These are phyloP conservation scores for Perkinsus olseni DNA, from an alignment of 169 alveolate species.

Conservation along the genomic window DNA sequence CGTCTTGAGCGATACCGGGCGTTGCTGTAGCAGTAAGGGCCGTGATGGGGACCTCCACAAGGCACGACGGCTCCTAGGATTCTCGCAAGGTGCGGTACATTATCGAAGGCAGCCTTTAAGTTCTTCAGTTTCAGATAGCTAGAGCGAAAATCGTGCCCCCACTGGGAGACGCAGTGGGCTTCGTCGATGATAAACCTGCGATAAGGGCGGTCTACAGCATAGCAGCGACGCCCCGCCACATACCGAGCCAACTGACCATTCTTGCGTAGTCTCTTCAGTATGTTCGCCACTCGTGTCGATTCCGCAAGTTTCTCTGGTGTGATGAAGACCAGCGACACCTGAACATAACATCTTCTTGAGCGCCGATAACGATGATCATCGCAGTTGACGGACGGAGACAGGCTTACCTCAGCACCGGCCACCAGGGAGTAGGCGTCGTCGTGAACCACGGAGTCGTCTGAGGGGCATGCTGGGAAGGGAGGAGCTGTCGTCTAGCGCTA, in stretches of 20 bases:
- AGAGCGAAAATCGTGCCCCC: slow-evolving; percentile 99
- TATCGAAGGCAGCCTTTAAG: not conserved
- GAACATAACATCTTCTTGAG: too few species aligned
- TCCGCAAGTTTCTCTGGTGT: slow-evolving; percentile 88
- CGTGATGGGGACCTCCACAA: slow-evolving; percentile 69
- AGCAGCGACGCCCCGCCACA: not conserved
- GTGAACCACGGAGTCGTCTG: not conserved
- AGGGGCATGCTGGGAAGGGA: not conserved
- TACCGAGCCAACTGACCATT: not conserved
- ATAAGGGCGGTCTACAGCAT: not conserved
- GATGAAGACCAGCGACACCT: slow-evolving; percentile 43
- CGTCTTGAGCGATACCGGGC: slow-evolving; percentile 82
- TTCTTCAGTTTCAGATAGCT: slow-evolving; percentile 76
- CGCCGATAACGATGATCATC: too few species aligned
- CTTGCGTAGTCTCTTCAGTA: not conserved
- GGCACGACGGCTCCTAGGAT: not conserved
- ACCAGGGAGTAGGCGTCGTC: not conserved
- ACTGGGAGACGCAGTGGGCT: slow-evolving; percentile 97
- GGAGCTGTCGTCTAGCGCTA: not conserved
- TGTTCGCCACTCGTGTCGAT: slow-evolving; percentile 27
- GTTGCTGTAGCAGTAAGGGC: slow-evolving; percentile 98
- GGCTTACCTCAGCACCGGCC: not conserved
- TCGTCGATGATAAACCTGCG: slow-evolving; percentile 76
- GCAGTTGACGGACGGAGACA: not conserved
- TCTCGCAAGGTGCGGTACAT: not conserved